A percentile compares a stretch with the other conserved stretches of the same genome.
Conservation (phyloP, 169 alveolate species). For the Plasmodium malariae region DNA sequence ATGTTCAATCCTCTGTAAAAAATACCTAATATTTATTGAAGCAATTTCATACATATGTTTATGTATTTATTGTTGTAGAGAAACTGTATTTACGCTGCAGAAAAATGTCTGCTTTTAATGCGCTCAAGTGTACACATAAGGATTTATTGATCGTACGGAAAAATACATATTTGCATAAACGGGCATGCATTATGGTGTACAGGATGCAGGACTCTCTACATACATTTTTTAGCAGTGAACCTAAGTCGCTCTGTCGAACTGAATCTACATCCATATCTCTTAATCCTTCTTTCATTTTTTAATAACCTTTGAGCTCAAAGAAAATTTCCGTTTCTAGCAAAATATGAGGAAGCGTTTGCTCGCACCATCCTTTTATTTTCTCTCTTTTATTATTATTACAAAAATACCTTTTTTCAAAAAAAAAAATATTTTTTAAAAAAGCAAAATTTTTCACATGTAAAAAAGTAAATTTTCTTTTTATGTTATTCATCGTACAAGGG, state of each 20-base stretch:
- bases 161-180: too few species aligned
- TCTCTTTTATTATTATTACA: not conserved
- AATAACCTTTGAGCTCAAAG: constrained; percentile 41
- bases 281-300: not conserved
- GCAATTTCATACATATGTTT: not conserved
- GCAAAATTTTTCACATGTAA: not conserved
- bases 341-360: constrained; percentile 6
- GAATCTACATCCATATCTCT: too few species aligned
- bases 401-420: constrained; percentile 9
- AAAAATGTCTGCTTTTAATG: too few species aligned
- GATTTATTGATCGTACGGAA: too few species aligned
- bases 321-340: constrained; percentile 59
- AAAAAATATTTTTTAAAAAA: constrained; percentile 6
- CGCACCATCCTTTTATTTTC: not conserved
- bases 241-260: too few species aligned
- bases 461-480: constrained; percentile 4
- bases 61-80: too few species aligned
- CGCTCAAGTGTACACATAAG: too few species aligned
- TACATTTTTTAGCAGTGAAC: too few species aligned
- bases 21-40: not conserved
- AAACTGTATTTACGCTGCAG: too few species aligned
- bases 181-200: too few species aligned
- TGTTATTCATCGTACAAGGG: constrained; percentile 13
- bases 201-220: too few species aligned
- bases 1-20: constrained; percentile 47